Evolutionary conservation across 2,329 filamentous ascomycete genomes (phyloP), one percentile per base, ranked within the genome.

Genomic region (Cordyceps militaris): DNA sequence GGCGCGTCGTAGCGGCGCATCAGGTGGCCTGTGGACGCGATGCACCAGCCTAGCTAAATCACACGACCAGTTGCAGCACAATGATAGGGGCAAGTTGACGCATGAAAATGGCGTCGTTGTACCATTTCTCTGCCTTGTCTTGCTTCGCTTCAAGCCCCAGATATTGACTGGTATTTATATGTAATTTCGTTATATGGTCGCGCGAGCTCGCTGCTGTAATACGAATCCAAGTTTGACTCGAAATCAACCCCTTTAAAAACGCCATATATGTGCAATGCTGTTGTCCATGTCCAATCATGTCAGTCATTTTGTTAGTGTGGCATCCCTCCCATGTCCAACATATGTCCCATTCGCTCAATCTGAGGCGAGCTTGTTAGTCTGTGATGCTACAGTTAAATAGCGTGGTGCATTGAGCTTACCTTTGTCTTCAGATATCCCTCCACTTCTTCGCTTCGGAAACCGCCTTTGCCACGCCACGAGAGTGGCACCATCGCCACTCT

Each of bases 361-460:
- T 91, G 60, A 34, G 8, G 21, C 5, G 13, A 4, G 52, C 14
- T 14, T 40, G 62, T 71, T 60, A 71, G 65, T 48, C 38, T 34
- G 38, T 24, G 36, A 10, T 47, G n/a, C 2, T 24, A 14, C n/a
- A 21, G 28, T 40, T 40, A 1, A 13, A 8, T 4, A n/a, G 40
- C 4, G 11, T 14, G 21, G 3, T 23, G 8, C 3, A 24, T 23
- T 14, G 24, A 9, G 32, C 40, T n/a, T 19, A 93, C 91, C 86
- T 99, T 99, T 3, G 94, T 97, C 71, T 88, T 89, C 62, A 99
- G 76, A 76, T 99, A 99, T 7, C 89, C 91, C 66, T 96, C 91
- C 48, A 97, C 89, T 74, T 99, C 94, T 56, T 86, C 82, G 66
- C 93, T 93, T 60, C 84, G 83, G 61, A 97, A 90, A 0, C 94